Evolutionary conservation across 1,139 yeast genomes (phyloP), one percentile per base, ranked within the genome.

Genomic region (Taphrina betulina): DNA sequence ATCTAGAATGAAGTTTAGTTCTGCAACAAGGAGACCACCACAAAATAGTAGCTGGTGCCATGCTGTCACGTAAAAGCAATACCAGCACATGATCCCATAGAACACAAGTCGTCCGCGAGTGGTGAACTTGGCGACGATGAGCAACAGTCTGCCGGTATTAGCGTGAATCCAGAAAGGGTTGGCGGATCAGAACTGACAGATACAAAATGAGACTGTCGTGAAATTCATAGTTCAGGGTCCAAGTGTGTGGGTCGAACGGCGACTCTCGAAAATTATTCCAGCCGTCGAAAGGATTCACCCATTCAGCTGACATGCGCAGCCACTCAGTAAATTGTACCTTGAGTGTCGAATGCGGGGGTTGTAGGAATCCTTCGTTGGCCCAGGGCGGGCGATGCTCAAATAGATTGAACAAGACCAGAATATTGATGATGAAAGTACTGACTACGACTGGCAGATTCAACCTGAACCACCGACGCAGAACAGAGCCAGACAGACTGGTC

Each of bases 201-300:
- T n/a, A n/a, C n/a, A n/a, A n/a, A n/a, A n/a, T n/a, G n/a, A n/a
- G n/a, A n/a, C n/a, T n/a, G n/a, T n/a, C 54, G 23, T 50, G 54
- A 40, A 50, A 17, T 29, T 50, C 54, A 5, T 36, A 34, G 23
- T 50, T 50, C 33, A 50, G 54, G 16, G 54, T 50, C 54, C 54
- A 50, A 4, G 54, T 38, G 23, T 50, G 54, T 5, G 54, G 46
- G 10, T 26, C n/a, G n/a, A n/a, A n/a, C n/a, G n/a, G n/a, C n/a
- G n/a, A n/a, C n/a, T n/a, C n/a, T 20, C 37, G 54, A 31, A 40
- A 50, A 19, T 50, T 50, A 33, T 33, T 20, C 54, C 54, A 50
- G 28, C 54, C 38, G 17, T 33, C 33, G 34, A 50, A 50, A 5
- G 54, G 29, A 24, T 50, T 46, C 4, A 46, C 46, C 46, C 38